Conservation (phyloP, 768 basidiomycete genomes). For the Hydnomerulius pinastri region DNA sequence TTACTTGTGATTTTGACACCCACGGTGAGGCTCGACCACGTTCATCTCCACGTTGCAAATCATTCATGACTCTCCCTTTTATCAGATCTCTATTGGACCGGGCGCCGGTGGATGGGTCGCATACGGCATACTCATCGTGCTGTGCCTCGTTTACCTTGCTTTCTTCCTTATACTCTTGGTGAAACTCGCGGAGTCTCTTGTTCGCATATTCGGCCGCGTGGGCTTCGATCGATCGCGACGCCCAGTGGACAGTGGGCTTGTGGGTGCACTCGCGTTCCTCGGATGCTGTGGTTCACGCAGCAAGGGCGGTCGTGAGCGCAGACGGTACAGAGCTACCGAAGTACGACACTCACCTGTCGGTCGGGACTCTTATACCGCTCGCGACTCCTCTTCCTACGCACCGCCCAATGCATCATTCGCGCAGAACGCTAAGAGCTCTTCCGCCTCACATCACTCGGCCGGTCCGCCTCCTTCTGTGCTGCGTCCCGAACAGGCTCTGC, state of each 20-base stretch:
- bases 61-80: slow-evolving; percentile 9
- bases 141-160: slow-evolving; percentile 81
- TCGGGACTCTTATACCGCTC: slow-evolving; percentile 27
- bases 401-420: slow-evolving; percentile 41
- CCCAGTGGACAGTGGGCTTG: slow-evolving; percentile 81
- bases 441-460: slow-evolving; percentile 45
- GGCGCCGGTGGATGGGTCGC: slow-evolving; percentile 91
- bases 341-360: slow-evolving; percentile 9
- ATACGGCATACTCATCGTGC: slow-evolving; percentile 86
- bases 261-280: slow-evolving; percentile 76
- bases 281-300: slow-evolving; percentile 64
- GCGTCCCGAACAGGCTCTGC: slow-evolving; percentile 75
- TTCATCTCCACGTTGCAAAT: neutral
- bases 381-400: slow-evolving; percentile 51
- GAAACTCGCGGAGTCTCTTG: slow-evolving; percentile 82
- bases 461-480: slow-evolving; percentile 68
- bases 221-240: slow-evolving; percentile 85
- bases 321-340: slow-evolving; percentile 26
- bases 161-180: slow-evolving; percentile 78
- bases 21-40: slow-evolving; percentile 54
- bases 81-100: slow-evolving; percentile 79
- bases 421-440: slow-evolving; percentile 25
- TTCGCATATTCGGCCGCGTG: slow-evolving; percentile 74
- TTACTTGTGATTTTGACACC: slow-evolving; percentile 89
- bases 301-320: slow-evolving; percentile 30